These are phyloP conservation scores for Cutaneotrichosporon cutaneum DNA, from an alignment of 1,284 basidiomycete genomes.

Conservation along the genomic window DNA sequence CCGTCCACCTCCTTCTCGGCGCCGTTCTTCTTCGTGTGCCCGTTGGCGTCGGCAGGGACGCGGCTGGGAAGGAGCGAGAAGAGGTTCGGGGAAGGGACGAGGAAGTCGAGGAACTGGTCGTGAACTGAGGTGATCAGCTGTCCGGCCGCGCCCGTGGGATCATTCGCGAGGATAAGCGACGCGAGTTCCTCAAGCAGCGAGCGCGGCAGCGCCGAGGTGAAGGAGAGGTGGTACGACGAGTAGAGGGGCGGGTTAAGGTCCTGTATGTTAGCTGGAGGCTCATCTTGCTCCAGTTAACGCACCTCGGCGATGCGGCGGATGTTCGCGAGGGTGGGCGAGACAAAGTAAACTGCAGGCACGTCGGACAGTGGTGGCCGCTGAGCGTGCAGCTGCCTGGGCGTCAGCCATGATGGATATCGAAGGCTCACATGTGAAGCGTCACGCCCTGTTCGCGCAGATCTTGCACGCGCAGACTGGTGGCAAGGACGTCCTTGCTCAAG, in stretches of 20 bases:
- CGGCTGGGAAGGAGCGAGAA: conserved; percentile 77
- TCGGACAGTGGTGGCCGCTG: conserved; percentile 85
- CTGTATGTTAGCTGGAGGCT: conserved; percentile 23
- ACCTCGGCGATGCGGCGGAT: conserved; percentile 86
- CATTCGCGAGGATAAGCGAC: conserved; percentile 75
- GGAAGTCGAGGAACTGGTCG: conserved; percentile 96
- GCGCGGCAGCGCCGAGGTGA: conserved; percentile 85
- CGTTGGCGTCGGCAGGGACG: conserved; percentile 36
- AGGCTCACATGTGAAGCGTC: conserved; percentile 89
- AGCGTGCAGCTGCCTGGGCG: conserved; percentile 79
- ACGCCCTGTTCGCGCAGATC: conserved; percentile 95
- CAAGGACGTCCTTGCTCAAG: conserved; percentile 91
- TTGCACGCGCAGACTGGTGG: conserved; percentile 91
- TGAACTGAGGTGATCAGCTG: conserved; percentile 77
- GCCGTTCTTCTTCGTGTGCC: conserved; percentile 29
- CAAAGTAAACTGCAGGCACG: conserved; percentile 96
- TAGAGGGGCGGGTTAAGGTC: conserved; percentile 81
- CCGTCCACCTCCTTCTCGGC: conserved; percentile 45
- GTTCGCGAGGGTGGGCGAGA: conserved; percentile 84
- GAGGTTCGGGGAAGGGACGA: conserved; percentile 88
- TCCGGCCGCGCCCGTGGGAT: conserved; percentile 63
- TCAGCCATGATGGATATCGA: too few relatives aligned
- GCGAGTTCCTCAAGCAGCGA: conserved; percentile 92
- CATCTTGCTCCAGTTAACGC: neutral
- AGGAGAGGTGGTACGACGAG: conserved; percentile 91